Evolutionary conservation across 2,329 filamentous ascomycete species (phyloP).

Genomic region (Neoarthrinium moseri): DNA sequence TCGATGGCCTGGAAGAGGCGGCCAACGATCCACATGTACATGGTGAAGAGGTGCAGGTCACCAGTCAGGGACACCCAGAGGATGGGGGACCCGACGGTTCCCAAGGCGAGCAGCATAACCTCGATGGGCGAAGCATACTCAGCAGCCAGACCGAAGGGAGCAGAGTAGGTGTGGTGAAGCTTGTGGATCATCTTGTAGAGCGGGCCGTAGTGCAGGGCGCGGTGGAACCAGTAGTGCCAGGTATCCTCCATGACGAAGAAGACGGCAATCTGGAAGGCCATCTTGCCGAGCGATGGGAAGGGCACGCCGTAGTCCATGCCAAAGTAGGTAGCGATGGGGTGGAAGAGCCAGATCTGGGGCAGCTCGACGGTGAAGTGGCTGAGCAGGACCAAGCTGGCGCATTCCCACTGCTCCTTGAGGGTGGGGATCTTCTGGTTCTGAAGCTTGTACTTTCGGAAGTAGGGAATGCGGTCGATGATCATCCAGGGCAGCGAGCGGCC

Average conservation of each 20-base stretch:
- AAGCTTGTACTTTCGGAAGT: constrained; percentile 92
- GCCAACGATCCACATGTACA: constrained; percentile 94
- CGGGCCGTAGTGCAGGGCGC: constrained; percentile 87
- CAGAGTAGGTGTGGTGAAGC: constrained; percentile 98
- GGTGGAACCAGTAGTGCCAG: constrained; percentile 98
- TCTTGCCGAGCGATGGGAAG: constrained; percentile 82
- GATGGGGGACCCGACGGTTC: constrained; percentile 79
- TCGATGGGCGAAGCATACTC: constrained; percentile 98
- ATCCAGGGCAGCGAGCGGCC: constrained; percentile 89
- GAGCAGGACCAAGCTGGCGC: constrained; percentile 87
- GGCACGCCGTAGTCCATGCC: constrained; percentile 86
- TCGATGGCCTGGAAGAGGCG: constrained; percentile 98
- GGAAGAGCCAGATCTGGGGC: constrained; percentile 98
- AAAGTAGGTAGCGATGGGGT: constrained; percentile 90
- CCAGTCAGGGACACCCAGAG: constrained; percentile 79
- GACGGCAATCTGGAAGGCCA: constrained; percentile 85
- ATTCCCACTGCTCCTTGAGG: constrained; percentile 90
- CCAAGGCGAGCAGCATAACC: constrained; percentile 89
- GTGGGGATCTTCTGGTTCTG: constrained; percentile 89
- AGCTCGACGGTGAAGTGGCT: constrained; percentile 98
- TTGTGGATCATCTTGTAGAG: constrained; percentile 98
- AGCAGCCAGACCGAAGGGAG: constrained; percentile 91
- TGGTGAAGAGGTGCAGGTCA: constrained; percentile 91
- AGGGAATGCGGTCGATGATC: constrained; percentile 83
- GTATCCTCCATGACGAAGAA: constrained; percentile 96